Evolutionary conservation across 192 early-diverging fungal genomes (phyloP).

Genomic region (Mortierella alpina): DNA sequence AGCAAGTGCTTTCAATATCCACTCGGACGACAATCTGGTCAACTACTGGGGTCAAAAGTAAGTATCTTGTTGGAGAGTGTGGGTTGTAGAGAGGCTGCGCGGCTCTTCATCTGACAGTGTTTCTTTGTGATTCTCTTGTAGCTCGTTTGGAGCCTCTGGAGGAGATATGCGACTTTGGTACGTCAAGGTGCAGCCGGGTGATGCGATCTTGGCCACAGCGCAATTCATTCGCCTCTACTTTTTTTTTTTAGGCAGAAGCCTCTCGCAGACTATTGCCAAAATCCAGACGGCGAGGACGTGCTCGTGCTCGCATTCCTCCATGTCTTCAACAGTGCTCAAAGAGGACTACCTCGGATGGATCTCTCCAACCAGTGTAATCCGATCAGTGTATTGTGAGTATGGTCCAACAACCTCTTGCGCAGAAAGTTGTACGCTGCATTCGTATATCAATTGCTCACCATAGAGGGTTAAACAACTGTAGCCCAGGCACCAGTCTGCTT

Average conservation of each 20-base stretch:
- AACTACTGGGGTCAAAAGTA: conserved; percentile 68
- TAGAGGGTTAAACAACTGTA: not conserved
- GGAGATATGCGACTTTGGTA: conserved; percentile 50
- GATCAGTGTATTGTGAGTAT: conserved; percentile 55
- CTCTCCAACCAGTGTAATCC: conserved; percentile 74
- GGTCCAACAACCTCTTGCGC: not conserved
- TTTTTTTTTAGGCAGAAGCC: conserved; percentile 41
- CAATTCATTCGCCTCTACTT: not conserved
- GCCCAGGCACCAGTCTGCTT: conserved; percentile 69
- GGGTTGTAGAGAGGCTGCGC: not conserved
- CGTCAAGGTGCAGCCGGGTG: not conserved
- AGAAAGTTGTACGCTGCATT: not conserved
- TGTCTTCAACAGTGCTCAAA: conserved; percentile 66
- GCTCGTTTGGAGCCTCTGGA: conserved; percentile 64
- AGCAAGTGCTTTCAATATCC: conserved; percentile 55
- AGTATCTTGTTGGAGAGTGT: not conserved
- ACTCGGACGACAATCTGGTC: conserved; percentile 64
- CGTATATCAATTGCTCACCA: not conserved
- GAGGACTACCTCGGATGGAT: conserved; percentile 71
- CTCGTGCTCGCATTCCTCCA: conserved; percentile 72
- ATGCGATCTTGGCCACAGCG: not conserved
- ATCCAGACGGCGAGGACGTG: conserved; percentile 58
- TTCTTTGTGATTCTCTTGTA: conserved; percentile 12
- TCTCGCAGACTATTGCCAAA: conserved; percentile 71
- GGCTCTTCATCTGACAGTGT: not conserved